phyloP scores from a whole-genome alignment of 106 monocot species.

The Posidonia australis region DNA sequence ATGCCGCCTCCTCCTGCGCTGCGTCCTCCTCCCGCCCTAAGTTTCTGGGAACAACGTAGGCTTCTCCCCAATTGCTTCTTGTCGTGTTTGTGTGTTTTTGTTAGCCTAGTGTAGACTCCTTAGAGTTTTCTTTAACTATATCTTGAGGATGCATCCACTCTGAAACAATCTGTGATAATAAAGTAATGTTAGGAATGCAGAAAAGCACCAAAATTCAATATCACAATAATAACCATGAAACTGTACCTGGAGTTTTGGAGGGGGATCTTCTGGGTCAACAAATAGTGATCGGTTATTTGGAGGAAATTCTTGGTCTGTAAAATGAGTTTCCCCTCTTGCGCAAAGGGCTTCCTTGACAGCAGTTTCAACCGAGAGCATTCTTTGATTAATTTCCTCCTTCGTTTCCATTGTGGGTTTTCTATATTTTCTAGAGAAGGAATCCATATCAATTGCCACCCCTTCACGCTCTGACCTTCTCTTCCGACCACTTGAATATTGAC shows the following conservation, averaged over 20 bases:
- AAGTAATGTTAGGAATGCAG: too few species aligned
- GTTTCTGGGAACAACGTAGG: too few species aligned
- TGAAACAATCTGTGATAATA: too few species aligned
- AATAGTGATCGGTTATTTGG: conserved; percentile 83
- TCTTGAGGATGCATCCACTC: too few species aligned
- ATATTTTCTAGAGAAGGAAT: conserved; percentile 57
- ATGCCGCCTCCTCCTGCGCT: too few species aligned
- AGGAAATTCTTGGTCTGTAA: conserved; percentile 96
- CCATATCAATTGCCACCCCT: conserved; percentile 72
- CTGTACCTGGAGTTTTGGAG: conserved; percentile 69
- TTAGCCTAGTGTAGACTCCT: too few species aligned
- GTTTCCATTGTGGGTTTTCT: conserved; percentile 74
- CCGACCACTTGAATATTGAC: conserved; percentile 97
- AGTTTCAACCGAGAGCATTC: conserved; percentile 86
- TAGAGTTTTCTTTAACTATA: too few species aligned
- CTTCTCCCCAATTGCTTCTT: too few species aligned
- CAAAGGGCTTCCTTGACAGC: conserved; percentile 85
- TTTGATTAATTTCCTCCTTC: conserved; percentile 77
- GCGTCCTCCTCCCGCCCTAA: too few species aligned
- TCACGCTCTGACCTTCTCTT: conserved; percentile 72
- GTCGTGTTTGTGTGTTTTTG: too few species aligned
- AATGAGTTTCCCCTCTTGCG: conserved; percentile 59
- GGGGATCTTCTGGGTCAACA: conserved; percentile 81
- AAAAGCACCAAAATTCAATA: too few species aligned
- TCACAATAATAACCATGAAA: too few species aligned